phyloP scores from a whole-genome alignment of 1,139 yeast species.

The Candida sojae region DNA sequence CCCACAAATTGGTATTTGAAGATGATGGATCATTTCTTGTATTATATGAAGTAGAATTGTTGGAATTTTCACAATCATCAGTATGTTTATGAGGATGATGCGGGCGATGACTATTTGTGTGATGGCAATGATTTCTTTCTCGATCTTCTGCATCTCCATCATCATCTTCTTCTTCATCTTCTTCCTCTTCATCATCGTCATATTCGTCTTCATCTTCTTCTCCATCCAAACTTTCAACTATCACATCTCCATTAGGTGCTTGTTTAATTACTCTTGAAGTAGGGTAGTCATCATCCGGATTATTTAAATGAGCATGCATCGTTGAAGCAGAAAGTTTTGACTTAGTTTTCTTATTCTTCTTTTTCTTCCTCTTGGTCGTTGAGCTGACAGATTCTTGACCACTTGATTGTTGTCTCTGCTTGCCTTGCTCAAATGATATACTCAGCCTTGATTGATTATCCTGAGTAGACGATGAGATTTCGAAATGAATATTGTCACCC shows the following conservation, averaged over 20 bases:
- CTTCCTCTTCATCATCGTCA: constrained; percentile 15
- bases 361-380: constrained; percentile 32
- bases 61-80: constrained; percentile 1
- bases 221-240: constrained; percentile 55
- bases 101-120: constrained; percentile 4
- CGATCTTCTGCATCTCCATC: constrained; percentile 17
- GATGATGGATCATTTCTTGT: constrained; percentile 6
- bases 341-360: constrained; percentile 32
- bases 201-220: constrained; percentile 16
- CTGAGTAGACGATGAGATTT: constrained; percentile 29
- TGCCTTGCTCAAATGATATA: neutral
- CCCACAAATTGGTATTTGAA: constrained; percentile 50
- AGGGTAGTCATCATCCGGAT: constrained; percentile 68
- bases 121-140: constrained; percentile 13
- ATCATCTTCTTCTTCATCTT: constrained; percentile 17
- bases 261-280: constrained; percentile 71
- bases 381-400: neutral
- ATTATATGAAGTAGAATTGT: constrained; percentile 2
- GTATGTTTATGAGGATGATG: constrained; percentile 6
- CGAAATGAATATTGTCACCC: constrained; percentile 65
- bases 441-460: constrained; percentile 4
- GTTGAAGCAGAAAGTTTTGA: constrained; percentile 17
- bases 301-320: constrained; percentile 48
- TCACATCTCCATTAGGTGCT: constrained; percentile 72
- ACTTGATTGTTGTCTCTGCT: neutral